These are phyloP conservation scores for Clitocybe nebularis DNA, from an alignment of 1,284 basidiomycete genomes.

Conservation along the genomic window DNA sequence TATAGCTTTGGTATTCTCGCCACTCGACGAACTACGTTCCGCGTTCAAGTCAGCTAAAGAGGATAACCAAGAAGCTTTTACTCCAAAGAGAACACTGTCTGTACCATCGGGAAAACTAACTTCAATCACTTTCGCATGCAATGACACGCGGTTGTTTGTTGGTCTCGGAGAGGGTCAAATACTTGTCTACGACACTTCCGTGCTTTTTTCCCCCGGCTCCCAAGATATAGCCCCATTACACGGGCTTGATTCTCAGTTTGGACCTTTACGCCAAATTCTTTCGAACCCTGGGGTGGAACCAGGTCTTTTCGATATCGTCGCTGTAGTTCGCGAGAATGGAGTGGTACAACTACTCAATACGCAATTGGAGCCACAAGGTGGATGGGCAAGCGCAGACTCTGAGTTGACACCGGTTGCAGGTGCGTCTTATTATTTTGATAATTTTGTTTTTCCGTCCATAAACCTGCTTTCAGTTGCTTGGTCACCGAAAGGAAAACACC, in stretches of 20 bases:
- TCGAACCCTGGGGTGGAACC: constrained; percentile 59
- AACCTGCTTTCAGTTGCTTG: constrained; percentile 55
- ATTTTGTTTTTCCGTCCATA: constrained; percentile 4
- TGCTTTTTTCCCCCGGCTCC: constrained; percentile 43
- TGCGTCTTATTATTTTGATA: constrained; percentile 29
- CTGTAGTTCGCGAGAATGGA: constrained; percentile 48
- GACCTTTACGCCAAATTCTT: constrained; percentile 48
- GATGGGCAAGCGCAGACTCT: constrained; percentile 54
- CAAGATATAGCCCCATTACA: constrained; percentile 42
- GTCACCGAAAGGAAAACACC: constrained; percentile 86
- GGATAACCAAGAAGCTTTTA: constrained; percentile 36
- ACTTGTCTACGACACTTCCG: constrained; percentile 50
- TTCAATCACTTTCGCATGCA: constrained; percentile 49
- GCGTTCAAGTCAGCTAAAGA: constrained; percentile 40
- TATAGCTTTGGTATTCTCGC: constrained; percentile 57
- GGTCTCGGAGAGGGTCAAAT: constrained; percentile 56
- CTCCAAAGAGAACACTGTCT: constrained; percentile 44
- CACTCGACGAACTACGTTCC: constrained; percentile 51
- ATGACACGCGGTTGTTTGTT: constrained; percentile 59
- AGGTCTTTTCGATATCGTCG: constrained; percentile 55
- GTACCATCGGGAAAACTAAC: constrained; percentile 43
- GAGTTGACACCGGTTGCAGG: constrained; percentile 53
- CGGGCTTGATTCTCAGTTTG: constrained; percentile 40
- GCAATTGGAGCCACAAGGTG: constrained; percentile 49
- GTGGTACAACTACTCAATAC: constrained; percentile 60